Conservation (phyloP, 495 filamentous ascomycete species). For the Penicillium pulvis region DNA sequence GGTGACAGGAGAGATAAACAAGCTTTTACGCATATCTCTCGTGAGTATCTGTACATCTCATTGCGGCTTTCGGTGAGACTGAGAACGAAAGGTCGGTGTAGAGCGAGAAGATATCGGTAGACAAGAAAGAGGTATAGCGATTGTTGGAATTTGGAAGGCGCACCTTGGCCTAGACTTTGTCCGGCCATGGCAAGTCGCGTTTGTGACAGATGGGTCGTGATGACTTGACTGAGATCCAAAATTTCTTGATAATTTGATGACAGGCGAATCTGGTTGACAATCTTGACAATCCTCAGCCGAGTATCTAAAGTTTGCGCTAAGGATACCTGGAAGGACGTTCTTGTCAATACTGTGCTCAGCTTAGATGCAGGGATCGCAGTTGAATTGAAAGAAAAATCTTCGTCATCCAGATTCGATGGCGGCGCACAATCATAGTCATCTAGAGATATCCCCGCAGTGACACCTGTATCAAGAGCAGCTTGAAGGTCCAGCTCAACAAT, state of each 20-base stretch:
- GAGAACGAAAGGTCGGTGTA: conserved; percentile 15
- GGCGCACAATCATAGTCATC: conserved; percentile 12
- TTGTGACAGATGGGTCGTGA: neutral
- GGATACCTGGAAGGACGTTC: conserved; percentile 1
- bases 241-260: conserved; percentile 1
- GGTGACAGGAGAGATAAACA: conserved; percentile 3
- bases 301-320: conserved; percentile 1
- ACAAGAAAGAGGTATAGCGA: conserved; percentile 15
- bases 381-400: conserved; percentile 5
- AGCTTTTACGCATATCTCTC: conserved; percentile 2
- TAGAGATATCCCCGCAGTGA: conserved; percentile 1
- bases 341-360: neutral
- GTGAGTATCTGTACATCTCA: conserved; percentile 4
- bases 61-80: neutral
- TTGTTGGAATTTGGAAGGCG: neutral
- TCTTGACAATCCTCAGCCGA: conserved; percentile 1
- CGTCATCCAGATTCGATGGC: conserved; percentile 10
- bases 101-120: conserved; percentile 15
- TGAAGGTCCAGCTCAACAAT: conserved; percentile 8
- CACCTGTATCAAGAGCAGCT: conserved; percentile 5
- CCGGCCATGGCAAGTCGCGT: neutral
- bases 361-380: neutral
- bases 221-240: conserved; percentile 1
- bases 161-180: neutral
- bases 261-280: conserved; percentile 7